Evolutionary conservation across 768 basidiomycete genomes (phyloP).

Genomic region (Boletales sp.): DNA sequence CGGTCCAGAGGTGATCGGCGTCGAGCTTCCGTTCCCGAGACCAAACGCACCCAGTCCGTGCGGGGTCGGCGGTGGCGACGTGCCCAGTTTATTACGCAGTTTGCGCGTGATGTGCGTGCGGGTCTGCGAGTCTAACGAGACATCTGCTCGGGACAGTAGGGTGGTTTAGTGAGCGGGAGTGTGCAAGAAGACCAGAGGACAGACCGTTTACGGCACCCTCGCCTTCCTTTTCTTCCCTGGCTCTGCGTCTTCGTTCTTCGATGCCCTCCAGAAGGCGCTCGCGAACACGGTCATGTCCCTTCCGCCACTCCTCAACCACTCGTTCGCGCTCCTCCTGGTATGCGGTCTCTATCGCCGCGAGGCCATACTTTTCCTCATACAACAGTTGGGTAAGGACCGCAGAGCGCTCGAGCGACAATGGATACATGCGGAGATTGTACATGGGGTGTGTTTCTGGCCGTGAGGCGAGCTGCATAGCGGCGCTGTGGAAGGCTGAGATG

Average conservation of each 20-base stretch:
- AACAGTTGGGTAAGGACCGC: slow-evolving; percentile 65
- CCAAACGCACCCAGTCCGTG: slow-evolving; percentile 38
- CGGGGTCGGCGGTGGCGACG: slow-evolving; percentile 76
- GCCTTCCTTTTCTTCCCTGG: slow-evolving; percentile 85
- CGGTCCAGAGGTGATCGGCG: slow-evolving; percentile 65
- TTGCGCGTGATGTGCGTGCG: slow-evolving; percentile 82
- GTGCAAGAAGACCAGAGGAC: slow-evolving; percentile 19
- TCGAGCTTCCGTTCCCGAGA: slow-evolving; percentile 36
- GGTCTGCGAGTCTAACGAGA: slow-evolving; percentile 69
- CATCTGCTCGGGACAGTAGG: slow-evolving; percentile 44
- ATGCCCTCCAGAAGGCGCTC: slow-evolving; percentile 81
- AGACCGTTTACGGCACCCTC: slow-evolving; percentile 73
- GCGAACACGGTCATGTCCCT: slow-evolving; percentile 69
- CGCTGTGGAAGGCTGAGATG: slow-evolving; percentile 55
- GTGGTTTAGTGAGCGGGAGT: neutral
- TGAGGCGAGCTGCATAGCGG: slow-evolving; percentile 59
- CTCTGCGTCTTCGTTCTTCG: slow-evolving; percentile 73
- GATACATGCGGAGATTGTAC: slow-evolving; percentile 71
- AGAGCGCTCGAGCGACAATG: slow-evolving; percentile 71
- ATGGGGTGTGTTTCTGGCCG: slow-evolving; percentile 62
- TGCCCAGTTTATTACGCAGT: slow-evolving; percentile 74
- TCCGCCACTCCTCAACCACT: slow-evolving; percentile 80
- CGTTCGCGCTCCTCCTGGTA: slow-evolving; percentile 75
- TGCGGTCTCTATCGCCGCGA: slow-evolving; percentile 63
- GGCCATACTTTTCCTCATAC: slow-evolving; percentile 64